Evolutionary conservation across 345 rosid genomes (phyloP).

Genomic region (Limnanthes douglasii): DNA sequence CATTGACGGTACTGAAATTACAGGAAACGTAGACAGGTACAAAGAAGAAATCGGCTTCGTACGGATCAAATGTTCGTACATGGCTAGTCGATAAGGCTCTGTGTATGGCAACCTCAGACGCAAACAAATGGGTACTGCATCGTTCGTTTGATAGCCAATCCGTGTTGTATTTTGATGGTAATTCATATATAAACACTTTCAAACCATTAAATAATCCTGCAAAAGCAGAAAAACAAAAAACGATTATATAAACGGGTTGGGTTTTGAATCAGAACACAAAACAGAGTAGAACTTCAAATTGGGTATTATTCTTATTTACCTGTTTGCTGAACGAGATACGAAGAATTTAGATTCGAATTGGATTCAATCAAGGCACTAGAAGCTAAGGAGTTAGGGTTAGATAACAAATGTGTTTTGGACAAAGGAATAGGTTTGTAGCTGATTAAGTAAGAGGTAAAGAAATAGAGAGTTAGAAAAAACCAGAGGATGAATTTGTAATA

Average conservation of each 20-base stretch:
- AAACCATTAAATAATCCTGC: conserved; percentile 35
- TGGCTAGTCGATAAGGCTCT: conserved; percentile 41
- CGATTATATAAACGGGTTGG: too few relatives aligned
- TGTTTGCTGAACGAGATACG: too few relatives aligned
- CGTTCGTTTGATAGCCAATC: conserved; percentile 75
- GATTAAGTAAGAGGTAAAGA: conserved; percentile 51
- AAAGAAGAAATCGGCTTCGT: conserved; percentile 81
- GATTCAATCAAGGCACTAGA: conserved; percentile 71
- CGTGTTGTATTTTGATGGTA: conserved; percentile 60
- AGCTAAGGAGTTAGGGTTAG: conserved; percentile 24
- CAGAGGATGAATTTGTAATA: conserved; percentile 83
- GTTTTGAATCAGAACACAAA: too few relatives aligned
- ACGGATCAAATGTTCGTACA: conserved; percentile 52
- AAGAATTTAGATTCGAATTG: too few relatives aligned
- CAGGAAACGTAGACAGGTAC: conserved; percentile 91
- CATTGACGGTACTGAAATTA: conserved; percentile 81
- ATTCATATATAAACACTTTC: conserved; percentile 65
- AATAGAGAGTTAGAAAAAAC: conserved; percentile 55
- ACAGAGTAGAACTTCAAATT: too few relatives aligned
- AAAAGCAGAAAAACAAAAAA: background rate
- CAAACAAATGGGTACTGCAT: conserved; percentile 77
- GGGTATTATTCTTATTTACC: too few relatives aligned
- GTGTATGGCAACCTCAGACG: conserved; percentile 91
- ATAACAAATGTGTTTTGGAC: conserved; percentile 16
- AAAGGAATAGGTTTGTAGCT: conserved; percentile 36